These are phyloP conservation scores for Bonnemaisonia californica DNA, from an alignment of 31 red algal species.

Conservation along the genomic window DNA sequence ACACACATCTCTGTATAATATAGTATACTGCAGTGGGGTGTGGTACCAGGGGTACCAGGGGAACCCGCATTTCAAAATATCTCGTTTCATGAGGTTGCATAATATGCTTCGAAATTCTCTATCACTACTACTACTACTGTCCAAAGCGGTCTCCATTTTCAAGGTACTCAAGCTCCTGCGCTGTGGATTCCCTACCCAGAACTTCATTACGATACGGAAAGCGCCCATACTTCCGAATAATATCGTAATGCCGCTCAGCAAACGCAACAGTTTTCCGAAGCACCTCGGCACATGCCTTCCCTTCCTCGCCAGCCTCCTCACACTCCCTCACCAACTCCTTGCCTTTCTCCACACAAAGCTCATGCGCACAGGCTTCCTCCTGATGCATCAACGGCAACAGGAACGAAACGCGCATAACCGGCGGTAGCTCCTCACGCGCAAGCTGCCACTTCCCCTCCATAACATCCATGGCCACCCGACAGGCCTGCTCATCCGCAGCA, in stretches of 20 bases:
- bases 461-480: constrained; percentile 39
- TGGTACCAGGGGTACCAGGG: no score
- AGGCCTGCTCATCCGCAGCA: constrained; percentile 60
- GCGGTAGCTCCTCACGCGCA: constrained; percentile 45
- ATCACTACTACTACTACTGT: no score
- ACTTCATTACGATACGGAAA: constrained; percentile 78
- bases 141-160: constrained; percentile 43
- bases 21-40: no score
- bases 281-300: neutral
- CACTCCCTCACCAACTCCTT: constrained; percentile 41
- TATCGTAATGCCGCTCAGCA: constrained; percentile 52
- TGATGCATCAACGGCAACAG: constrained; percentile 80
- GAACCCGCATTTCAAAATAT: no score
- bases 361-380: constrained; percentile 52
- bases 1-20: no score
- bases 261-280: constrained; percentile 27
- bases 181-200: constrained; percentile 62
- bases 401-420: constrained; percentile 52
- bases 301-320: constrained; percentile 36
- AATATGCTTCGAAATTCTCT: no score
- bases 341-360: constrained; percentile 46
- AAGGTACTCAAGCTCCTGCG: constrained; percentile 62
- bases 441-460: constrained; percentile 20
- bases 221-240: constrained; percentile 61
- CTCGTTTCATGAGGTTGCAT: no score